A percentile compares a stretch with the other conserved stretches of the same genome.
These are phyloP conservation scores for Rhynchospora tenuis DNA, from an alignment of 176 grass and related monocot genomes.

Conservation along the genomic window DNA sequence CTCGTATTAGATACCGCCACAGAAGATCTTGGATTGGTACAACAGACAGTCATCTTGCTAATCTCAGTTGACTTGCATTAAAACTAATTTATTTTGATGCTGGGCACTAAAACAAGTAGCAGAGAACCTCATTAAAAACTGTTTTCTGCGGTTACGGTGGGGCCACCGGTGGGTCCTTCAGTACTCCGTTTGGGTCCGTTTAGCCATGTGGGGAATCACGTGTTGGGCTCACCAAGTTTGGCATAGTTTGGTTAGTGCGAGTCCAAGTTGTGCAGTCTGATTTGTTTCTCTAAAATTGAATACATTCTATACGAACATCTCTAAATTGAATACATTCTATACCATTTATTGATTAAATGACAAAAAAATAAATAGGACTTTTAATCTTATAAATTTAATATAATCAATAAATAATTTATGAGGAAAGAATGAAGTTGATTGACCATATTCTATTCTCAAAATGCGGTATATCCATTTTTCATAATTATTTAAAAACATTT, in stretches of 20 bases:
- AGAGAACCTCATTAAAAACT: not conserved
- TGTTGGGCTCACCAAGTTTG: not conserved
- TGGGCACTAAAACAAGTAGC: not conserved
- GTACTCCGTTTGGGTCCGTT: slow-evolving; percentile 14
- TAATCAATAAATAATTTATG: too few relatives aligned
- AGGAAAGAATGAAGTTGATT: too few relatives aligned
- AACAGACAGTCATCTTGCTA: not conserved
- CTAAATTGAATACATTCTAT: too few relatives aligned
- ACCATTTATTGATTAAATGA: too few relatives aligned
- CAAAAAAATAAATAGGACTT: too few relatives aligned
- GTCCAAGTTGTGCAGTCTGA: not conserved
- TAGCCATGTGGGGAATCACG: slow-evolving; percentile 9
- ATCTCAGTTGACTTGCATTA: slow-evolving; percentile 12
- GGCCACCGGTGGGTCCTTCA: not conserved
- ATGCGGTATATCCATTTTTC: too few relatives aligned
- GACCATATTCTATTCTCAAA: too few relatives aligned
- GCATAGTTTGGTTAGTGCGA: not conserved
- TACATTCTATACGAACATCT: not conserved
- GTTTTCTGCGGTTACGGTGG: slow-evolving; percentile 15
- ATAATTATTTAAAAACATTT: too few relatives aligned
- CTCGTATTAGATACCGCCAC: not conserved
- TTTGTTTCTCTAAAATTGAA: not conserved
- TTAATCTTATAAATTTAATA: too few relatives aligned
- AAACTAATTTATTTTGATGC: not conserved
- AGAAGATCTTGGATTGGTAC: not conserved